These are phyloP conservation scores for Sarocladiaceae sp. DNA, from an alignment of 2,329 filamentous ascomycete species.

Conservation along the genomic window DNA sequence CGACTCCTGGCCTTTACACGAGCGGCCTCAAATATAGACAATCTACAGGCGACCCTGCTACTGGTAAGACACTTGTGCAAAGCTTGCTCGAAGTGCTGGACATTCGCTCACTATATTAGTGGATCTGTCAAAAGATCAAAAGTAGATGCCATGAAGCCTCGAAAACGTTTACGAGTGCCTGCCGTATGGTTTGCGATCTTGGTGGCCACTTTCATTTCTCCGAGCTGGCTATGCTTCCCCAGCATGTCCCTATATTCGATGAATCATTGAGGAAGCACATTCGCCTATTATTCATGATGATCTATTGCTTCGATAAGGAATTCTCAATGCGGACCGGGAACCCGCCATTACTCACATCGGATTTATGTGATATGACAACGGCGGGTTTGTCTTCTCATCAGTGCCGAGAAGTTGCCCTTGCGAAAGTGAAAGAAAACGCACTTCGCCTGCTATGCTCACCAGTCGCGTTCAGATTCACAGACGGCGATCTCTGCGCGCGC, in stretches of 20 bases:
- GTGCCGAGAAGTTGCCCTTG: slow-evolving; percentile 6
- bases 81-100: neutral
- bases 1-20: neutral
- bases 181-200: slow-evolving; percentile 13
- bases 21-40: slow-evolving; percentile 9
- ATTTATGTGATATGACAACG: slow-evolving; percentile 11
- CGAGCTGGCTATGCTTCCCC: neutral
- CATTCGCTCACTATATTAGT: neutral
- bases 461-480: slow-evolving; percentile 14
- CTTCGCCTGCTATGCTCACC: slow-evolving; percentile 17
- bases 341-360: slow-evolving; percentile 10
- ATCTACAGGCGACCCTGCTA: slow-evolving; percentile 12
- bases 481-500: slow-evolving; percentile 17
- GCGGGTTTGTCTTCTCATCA: slow-evolving; percentile 1
- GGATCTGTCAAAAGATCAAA: slow-evolving; percentile 7
- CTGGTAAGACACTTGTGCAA: too few species aligned
- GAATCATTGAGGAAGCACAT: slow-evolving; percentile 4
- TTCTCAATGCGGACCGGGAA: slow-evolving; percentile 9
- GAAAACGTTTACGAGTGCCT: slow-evolving; percentile 9
- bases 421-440: slow-evolving; percentile 16
- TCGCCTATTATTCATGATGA: slow-evolving; percentile 10
- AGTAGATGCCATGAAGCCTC: slow-evolving; percentile 1
- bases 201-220: slow-evolving; percentile 4
- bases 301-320: slow-evolving; percentile 13
- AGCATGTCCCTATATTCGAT: slow-evolving; percentile 9